phyloP scores from a whole-genome alignment of 2,329 filamentous ascomycete genomes.

The Alternaria triticimaculans region DNA sequence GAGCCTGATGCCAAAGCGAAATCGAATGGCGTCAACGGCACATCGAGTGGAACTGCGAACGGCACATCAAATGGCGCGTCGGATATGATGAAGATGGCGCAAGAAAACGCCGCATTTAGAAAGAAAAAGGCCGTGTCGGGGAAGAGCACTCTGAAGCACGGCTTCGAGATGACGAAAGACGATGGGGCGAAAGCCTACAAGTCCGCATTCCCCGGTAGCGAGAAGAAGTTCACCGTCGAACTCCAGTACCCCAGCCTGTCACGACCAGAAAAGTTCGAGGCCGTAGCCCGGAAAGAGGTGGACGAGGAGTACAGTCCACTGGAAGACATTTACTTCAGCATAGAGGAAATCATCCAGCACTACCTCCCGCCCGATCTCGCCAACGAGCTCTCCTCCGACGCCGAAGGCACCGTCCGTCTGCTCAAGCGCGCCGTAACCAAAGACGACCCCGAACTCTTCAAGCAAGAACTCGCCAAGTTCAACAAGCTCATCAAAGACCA shows the following conservation, averaged over 20 bases:
- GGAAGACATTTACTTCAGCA: conserved; percentile 71
- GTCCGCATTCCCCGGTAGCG: conserved; percentile 56
- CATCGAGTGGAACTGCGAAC: conserved; percentile 9
- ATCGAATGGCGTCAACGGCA: conserved; percentile 2
- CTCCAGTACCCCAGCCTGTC: conserved; percentile 85
- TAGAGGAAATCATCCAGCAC: conserved; percentile 68
- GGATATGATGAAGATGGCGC: conserved; percentile 5
- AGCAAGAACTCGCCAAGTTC: conserved; percentile 75
- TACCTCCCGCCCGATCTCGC: conserved; percentile 78
- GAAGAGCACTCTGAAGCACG: conserved; percentile 46
- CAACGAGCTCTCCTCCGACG: conserved; percentile 72
- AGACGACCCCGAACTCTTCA: conserved; percentile 73
- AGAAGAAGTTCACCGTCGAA: conserved; percentile 61
- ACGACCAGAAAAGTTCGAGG: conserved; percentile 64
- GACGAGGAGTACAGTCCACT: conserved; percentile 62
- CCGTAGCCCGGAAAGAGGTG: conserved; percentile 31
- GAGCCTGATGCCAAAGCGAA: conserved; percentile 16
- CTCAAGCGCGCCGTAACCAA: conserved; percentile 76
- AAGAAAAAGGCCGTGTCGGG: conserved; percentile 20
- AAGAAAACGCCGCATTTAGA: conserved; percentile 12
- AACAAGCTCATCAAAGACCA: conserved; percentile 73
- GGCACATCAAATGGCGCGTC: conserved; percentile 6
- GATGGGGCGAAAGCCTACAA: conserved; percentile 56
- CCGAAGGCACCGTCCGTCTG: conserved; percentile 75
- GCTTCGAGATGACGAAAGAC: conserved; percentile 51